Evolutionary conservation across 148 eudicot genomes (phyloP).

Genomic region (Dianthus caryophyllus): DNA sequence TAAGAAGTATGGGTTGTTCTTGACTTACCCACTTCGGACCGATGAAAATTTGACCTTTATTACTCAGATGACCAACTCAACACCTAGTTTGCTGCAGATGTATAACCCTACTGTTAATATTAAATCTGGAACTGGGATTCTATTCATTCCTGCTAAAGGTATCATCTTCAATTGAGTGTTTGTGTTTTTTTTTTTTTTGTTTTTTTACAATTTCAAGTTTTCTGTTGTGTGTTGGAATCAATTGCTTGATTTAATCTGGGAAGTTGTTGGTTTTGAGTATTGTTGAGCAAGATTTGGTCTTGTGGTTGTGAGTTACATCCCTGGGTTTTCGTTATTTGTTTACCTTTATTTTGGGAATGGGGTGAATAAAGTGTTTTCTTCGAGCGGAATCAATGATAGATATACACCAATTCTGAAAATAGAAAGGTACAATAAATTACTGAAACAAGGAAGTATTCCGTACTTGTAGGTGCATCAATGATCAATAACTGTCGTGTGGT

Average conservation of each 20-base stretch:
- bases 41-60: conserved; percentile 37
- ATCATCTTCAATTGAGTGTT: background rate
- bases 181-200: background rate
- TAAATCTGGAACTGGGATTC: conserved; percentile 44
- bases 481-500: no score
- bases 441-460: no score
- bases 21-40: conserved; percentile 54
- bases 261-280: background rate
- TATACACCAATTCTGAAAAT: no score
- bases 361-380: no score
- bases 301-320: no score
- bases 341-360: no score
- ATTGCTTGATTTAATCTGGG: background rate
- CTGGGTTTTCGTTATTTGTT: no score
- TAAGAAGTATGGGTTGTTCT: conserved; percentile 50
- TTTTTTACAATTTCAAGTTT: no score
- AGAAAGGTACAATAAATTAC: no score
- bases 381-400: conserved; percentile 40
- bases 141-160: conserved; percentile 79
- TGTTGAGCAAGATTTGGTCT: background rate
- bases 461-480: no score
- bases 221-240: background rate
- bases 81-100: conserved; percentile 36
- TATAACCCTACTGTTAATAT: conserved; percentile 48
- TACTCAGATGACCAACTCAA: conserved; percentile 25